Evolutionary conservation across 2,329 filamentous ascomycete genomes (phyloP).

Genomic region (Colletotrichum sp.): DNA sequence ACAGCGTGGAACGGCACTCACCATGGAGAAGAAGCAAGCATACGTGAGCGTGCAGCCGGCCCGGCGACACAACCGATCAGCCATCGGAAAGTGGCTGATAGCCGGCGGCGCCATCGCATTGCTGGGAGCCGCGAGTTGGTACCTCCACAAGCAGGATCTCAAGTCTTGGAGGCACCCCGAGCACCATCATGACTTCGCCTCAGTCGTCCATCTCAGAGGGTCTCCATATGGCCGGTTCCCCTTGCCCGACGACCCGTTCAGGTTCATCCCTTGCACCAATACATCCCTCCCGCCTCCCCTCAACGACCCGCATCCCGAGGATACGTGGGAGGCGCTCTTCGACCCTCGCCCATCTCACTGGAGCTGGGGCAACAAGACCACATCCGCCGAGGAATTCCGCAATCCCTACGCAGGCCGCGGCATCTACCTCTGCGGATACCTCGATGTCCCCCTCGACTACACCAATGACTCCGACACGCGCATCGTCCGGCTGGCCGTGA

Average conservation of each 20-base stretch:
- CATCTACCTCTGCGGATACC: conserved; percentile 53
- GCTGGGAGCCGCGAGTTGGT: not conserved
- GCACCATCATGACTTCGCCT: not conserved
- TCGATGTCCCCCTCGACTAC: conserved; percentile 55
- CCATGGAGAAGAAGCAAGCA: conserved; percentile 1
- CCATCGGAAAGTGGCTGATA: not conserved
- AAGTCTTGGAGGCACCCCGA: not conserved
- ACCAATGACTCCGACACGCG: conserved; percentile 47
- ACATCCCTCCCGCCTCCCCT: conserved; percentile 44
- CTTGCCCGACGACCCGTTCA: conserved; percentile 47
- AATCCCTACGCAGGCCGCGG: conserved; percentile 44
- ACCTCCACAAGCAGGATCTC: not conserved
- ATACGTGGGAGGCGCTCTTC: conserved; percentile 45
- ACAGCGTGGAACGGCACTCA: not conserved
- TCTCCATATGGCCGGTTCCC: conserved; percentile 41
- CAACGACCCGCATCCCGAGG: conserved; percentile 39
- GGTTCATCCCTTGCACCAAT: conserved; percentile 52
- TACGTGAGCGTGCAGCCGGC: not conserved
- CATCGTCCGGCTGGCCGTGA: conserved; percentile 52
- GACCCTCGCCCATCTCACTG: conserved; percentile 49
- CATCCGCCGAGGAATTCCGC: not conserved
- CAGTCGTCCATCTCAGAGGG: not conserved
- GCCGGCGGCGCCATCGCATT: not conserved
- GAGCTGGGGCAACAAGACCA: conserved; percentile 46
- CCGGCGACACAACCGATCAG: too few relatives aligned